Evolutionary conservation across 1,284 basidiomycete species (phyloP).

Genomic region (Pyrrhoderma lamaoense): DNA sequence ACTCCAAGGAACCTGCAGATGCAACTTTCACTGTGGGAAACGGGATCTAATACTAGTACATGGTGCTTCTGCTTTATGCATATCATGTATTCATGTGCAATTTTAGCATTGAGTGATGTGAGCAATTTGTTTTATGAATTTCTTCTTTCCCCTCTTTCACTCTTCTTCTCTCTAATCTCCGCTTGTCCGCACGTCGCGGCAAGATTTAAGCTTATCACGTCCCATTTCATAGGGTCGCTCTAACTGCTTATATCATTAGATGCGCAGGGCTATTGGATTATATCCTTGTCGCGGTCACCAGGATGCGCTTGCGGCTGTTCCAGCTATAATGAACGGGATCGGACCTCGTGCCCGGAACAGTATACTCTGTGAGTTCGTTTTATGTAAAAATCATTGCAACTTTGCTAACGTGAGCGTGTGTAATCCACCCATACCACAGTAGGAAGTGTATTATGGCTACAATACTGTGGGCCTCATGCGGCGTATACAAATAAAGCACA

Average conservation of each 20-base stretch:
- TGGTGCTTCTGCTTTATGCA: constrained; percentile 76
- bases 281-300: constrained; percentile 7
- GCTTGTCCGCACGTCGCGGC: background rate
- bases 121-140: constrained; percentile 24
- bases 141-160: background rate
- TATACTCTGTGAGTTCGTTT: constrained; percentile 49
- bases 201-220: no score
- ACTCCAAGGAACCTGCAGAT: constrained; percentile 56
- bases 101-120: constrained; percentile 57
- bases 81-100: constrained; percentile 55
- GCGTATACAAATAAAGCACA: background rate
- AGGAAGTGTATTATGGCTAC: constrained; percentile 17
- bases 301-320: constrained; percentile 52
- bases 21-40: constrained; percentile 71
- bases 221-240: no score
- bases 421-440: background rate
- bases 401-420: background rate
- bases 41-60: constrained; percentile 63
- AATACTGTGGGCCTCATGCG: constrained; percentile 17
- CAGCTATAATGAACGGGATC: constrained; percentile 50
- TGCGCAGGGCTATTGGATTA: background rate
- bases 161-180: background rate
- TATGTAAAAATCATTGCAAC: background rate
- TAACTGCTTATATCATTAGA: no score
- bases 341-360: constrained; percentile 61